phyloP scores from a whole-genome alignment of 2,329 filamentous ascomycete species.

The Ceratocystis cacaofunesta region DNA sequence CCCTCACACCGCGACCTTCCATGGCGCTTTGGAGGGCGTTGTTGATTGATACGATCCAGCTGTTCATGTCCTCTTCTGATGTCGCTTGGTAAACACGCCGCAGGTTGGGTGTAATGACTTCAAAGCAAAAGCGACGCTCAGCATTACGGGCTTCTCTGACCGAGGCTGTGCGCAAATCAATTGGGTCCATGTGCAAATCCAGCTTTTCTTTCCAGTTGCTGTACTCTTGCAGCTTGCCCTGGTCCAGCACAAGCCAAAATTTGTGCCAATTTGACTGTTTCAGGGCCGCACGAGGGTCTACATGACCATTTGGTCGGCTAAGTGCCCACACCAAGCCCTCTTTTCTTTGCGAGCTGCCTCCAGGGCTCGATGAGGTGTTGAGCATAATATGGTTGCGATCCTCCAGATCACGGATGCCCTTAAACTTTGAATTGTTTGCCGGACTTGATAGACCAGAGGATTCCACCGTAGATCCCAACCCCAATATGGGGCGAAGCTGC shows the following conservation, averaged over 20 bases:
- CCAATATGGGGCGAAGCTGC: constrained; percentile 36
- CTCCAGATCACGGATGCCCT: constrained; percentile 81
- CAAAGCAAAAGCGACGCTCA: constrained; percentile 91
- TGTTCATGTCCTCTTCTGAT: constrained; percentile 94
- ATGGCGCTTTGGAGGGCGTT: constrained; percentile 94
- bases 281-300: constrained; percentile 71
- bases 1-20: constrained; percentile 55
- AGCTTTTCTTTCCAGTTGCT: constrained; percentile 98
- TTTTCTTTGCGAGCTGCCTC: constrained; percentile 58
- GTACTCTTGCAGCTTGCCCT: constrained; percentile 92
- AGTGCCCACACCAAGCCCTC: constrained; percentile 92
- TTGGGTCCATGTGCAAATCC: constrained; percentile 94
- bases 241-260: constrained; percentile 98
- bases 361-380: constrained; percentile 37
- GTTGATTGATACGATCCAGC: constrained; percentile 92
- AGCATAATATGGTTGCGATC: constrained; percentile 49
- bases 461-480: constrained; percentile 19
- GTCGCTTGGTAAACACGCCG: constrained; percentile 96
- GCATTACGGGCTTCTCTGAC: constrained; percentile 90
- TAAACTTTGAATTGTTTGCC: constrained; percentile 51
- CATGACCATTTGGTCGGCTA: constrained; percentile 82
- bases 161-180: constrained; percentile 91
- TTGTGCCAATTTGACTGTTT: constrained; percentile 99
- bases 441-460: constrained; percentile 30
- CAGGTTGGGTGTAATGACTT: constrained; percentile 92